phyloP scores from a whole-genome alignment of 805 yeast genomes.

The Candida sphagnicola region DNA sequence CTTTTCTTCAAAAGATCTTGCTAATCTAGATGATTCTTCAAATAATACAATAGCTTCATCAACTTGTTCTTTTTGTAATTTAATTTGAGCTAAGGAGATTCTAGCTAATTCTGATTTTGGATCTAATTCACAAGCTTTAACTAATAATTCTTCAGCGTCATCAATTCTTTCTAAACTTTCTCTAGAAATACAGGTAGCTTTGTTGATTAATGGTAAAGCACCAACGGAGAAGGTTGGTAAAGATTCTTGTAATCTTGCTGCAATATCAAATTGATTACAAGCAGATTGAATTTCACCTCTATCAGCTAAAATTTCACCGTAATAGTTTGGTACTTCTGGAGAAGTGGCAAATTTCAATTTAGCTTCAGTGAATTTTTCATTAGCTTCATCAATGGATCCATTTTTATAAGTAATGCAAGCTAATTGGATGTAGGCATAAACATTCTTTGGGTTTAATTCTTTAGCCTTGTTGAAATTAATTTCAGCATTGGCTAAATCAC shows the following conservation, averaged over 20 bases:
- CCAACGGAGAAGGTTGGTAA: slow-evolving; percentile 72
- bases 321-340: slow-evolving; percentile 92
- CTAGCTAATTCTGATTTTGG: slow-evolving; percentile 87
- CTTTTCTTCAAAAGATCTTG: slow-evolving; percentile 84
- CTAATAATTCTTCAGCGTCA: slow-evolving; percentile 62
- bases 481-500: slow-evolving; percentile 69
- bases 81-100: slow-evolving; percentile 87
- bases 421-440: slow-evolving; percentile 83
- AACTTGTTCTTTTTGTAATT: slow-evolving; percentile 75
- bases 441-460: slow-evolving; percentile 67
- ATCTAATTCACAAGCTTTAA: slow-evolving; percentile 76
- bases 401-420: slow-evolving; percentile 89
- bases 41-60: slow-evolving; percentile 79
- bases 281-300: slow-evolving; percentile 71
- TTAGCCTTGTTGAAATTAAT: slow-evolving; percentile 72
- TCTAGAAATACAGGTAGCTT: slow-evolving; percentile 69
- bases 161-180: slow-evolving; percentile 44
- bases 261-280: slow-evolving; percentile 76
- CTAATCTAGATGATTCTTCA: slow-evolving; percentile 75
- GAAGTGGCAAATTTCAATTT: slow-evolving; percentile 74
- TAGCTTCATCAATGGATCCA: slow-evolving; percentile 57
- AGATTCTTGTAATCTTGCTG: slow-evolving; percentile 76
- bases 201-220: slow-evolving; percentile 84
- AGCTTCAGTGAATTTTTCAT: slow-evolving; percentile 64
- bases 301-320: slow-evolving; percentile 90